These are phyloP conservation scores for Reutealis trisperma DNA, from an alignment of 345 rosid genomes.

Conservation along the genomic window DNA sequence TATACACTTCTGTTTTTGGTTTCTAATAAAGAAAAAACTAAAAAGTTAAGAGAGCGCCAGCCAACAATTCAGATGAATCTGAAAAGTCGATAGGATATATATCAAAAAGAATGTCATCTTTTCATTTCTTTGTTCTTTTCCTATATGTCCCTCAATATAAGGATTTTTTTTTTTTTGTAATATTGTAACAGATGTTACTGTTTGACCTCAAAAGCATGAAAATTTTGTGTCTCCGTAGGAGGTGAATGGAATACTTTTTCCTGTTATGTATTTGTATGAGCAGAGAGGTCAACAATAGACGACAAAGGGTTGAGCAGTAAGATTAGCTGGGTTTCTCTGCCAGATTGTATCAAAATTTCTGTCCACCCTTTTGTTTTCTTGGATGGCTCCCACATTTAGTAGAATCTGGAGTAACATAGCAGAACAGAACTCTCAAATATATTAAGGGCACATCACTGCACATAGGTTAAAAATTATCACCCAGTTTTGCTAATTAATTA, in stretches of 20 bases:
- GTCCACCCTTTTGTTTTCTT: conserved; percentile 4
- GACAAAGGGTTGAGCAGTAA: conserved; percentile 30
- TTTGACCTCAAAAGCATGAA: conserved; percentile 34
- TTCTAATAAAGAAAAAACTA: background rate
- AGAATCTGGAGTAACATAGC: background rate
- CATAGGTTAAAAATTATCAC: no score
- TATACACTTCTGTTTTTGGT: background rate
- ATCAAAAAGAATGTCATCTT: background rate
- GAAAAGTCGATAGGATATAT: background rate
- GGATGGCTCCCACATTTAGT: background rate
- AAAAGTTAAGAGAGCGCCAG: background rate
- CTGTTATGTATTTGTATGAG: conserved; percentile 5
- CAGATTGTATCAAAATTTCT: conserved; percentile 17
- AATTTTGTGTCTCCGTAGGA: background rate
- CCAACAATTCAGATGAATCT: background rate
- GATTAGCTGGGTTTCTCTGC: background rate
- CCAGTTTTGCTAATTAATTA: no score
- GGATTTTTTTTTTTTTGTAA: background rate
- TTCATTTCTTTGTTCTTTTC: background rate
- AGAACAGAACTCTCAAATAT: background rate
- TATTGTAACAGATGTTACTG: conserved; percentile 21
- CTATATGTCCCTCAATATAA: background rate
- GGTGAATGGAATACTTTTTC: conserved; percentile 25
- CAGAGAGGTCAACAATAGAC: conserved; percentile 37
- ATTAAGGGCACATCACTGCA: no score